Conservation (phyloP, 306 rosid genomes). For the Astragalus membranaceus region DNA sequence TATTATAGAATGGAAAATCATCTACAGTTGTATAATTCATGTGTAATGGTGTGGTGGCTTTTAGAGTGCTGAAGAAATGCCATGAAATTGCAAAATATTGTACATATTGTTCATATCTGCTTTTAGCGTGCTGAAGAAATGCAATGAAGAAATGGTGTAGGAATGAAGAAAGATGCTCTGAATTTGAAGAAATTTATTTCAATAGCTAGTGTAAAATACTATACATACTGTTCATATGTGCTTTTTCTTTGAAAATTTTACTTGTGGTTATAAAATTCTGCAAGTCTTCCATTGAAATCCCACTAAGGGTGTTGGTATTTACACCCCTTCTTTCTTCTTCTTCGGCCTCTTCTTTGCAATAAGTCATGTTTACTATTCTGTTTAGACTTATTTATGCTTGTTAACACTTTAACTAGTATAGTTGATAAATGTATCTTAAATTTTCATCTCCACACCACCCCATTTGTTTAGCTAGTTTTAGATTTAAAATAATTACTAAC, state of each 20-base stretch:
- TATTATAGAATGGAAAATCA: slow-evolving; percentile 8
- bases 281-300: too few species aligned
- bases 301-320: too few species aligned
- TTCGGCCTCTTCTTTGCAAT: neutral
- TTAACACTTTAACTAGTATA: neutral
- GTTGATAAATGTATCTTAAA: neutral
- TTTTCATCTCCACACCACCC: too few species aligned
- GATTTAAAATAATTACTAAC: too few species aligned
- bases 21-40: neutral
- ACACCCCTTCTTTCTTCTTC: too few species aligned
- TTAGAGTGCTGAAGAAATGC: neutral
- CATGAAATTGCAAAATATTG: neutral
- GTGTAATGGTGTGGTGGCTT: neutral
- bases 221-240: neutral
- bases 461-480: too few species aligned
- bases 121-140: neutral
- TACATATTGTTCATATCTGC: neutral
- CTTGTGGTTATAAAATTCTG: too few species aligned
- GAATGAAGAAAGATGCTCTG: neutral
- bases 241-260: neutral
- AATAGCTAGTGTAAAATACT: neutral
- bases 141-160: neutral
- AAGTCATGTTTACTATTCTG: neutral
- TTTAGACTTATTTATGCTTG: neutral
- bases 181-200: neutral